Evolutionary conservation across 306 rosid species (phyloP).

Genomic region (Oxytropis ochrocephala): DNA sequence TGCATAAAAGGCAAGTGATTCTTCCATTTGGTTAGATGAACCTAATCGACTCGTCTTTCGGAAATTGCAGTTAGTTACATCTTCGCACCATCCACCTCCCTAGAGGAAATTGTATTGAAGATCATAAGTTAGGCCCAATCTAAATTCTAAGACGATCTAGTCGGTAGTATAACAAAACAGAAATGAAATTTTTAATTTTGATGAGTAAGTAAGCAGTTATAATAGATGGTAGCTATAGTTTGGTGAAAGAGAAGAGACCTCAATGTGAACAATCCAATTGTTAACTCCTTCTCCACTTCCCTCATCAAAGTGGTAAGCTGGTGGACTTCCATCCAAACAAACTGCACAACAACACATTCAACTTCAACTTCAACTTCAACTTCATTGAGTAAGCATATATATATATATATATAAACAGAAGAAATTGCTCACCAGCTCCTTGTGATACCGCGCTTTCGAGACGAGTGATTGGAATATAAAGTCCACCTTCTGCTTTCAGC

Average conservation of each 20-base stretch:
- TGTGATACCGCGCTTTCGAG: slow-evolving; percentile 52
- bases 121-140: not conserved
- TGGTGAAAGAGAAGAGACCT: slow-evolving; percentile 12
- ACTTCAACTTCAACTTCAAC: slow-evolving; percentile 6
- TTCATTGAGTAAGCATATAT: not conserved
- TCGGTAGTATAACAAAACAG: not conserved
- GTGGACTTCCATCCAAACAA: slow-evolving; percentile 93
- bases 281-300: slow-evolving; percentile 68
- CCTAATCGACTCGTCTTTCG: slow-evolving; percentile 68
- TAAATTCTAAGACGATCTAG: too few species aligned
- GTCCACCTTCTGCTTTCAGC: slow-evolving; percentile 39
- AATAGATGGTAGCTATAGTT: not conserved
- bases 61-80: slow-evolving; percentile 44
- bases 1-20: slow-evolving; percentile 41
- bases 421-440: slow-evolving; percentile 81
- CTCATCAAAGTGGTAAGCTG: slow-evolving; percentile 71
- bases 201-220: not conserved
- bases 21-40: slow-evolving; percentile 57
- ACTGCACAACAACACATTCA: slow-evolving; percentile 39
- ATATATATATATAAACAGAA: not conserved
- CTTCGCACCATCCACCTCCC: slow-evolving; percentile 97
- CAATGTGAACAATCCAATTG: slow-evolving; percentile 74
- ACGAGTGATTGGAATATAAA: slow-evolving; percentile 50
- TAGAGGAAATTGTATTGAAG: slow-evolving; percentile 16
- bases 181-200: not conserved